Evolutionary conservation across 2,329 filamentous ascomycete species (phyloP).

Genomic region (Aspergillus pseudoviridinutans): DNA sequence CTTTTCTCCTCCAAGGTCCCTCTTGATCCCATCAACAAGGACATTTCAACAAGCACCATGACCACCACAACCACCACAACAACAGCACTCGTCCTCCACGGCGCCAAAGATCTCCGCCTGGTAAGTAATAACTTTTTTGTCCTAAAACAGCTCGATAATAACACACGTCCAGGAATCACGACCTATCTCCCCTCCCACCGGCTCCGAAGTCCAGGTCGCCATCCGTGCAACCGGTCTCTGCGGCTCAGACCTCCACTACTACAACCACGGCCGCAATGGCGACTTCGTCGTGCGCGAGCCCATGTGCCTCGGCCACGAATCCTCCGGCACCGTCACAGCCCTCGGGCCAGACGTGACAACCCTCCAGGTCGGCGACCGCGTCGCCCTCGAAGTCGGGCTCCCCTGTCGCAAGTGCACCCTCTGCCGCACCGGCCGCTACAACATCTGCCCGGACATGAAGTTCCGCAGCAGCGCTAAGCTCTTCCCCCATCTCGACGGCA

Average conservation of each 20-base stretch:
- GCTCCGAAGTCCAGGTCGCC: slow-evolving; percentile 59
- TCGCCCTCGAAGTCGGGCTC: slow-evolving; percentile 88
- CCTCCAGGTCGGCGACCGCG: slow-evolving; percentile 71
- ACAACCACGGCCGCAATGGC: slow-evolving; percentile 79
- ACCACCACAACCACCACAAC: slow-evolving; percentile 21
- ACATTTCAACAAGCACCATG: slow-evolving; percentile 15
- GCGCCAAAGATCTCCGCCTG: slow-evolving; percentile 57
- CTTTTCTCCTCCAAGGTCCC: neutral
- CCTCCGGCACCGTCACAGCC: slow-evolving; percentile 71
- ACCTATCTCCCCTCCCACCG: slow-evolving; percentile 42
- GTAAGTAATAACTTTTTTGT: slow-evolving; percentile 35
- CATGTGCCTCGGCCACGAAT: slow-evolving; percentile 75
- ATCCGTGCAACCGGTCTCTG: slow-evolving; percentile 66
- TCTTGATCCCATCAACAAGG: neutral
- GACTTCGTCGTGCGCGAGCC: slow-evolving; percentile 78
- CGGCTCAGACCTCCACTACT: slow-evolving; percentile 77
- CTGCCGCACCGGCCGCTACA: slow-evolving; percentile 56
- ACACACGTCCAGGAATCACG: slow-evolving; percentile 51
- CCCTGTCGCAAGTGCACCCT: slow-evolving; percentile 66
- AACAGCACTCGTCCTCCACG: slow-evolving; percentile 54
- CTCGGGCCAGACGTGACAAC: slow-evolving; percentile 61
- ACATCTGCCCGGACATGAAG: slow-evolving; percentile 57
- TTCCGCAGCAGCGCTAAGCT: slow-evolving; percentile 58
- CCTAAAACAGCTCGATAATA: neutral
- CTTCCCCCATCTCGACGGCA: slow-evolving; percentile 62